Evolutionary conservation across 2,329 filamentous ascomycete species (phyloP), one percentile per base, ranked within the genome.

Genomic region (Aspergillus oerlinghausenensis): DNA sequence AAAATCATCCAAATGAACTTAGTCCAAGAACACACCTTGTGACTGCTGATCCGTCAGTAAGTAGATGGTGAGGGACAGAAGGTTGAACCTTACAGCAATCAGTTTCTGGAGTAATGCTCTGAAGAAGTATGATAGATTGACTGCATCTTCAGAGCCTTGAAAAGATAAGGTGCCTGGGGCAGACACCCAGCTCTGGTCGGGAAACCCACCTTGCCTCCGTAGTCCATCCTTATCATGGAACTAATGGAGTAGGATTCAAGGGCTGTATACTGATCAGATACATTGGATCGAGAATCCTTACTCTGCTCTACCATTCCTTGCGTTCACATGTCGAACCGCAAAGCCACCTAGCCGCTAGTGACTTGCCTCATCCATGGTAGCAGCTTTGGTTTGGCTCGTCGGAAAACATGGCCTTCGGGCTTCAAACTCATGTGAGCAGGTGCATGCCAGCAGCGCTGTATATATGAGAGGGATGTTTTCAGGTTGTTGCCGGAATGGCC

Each of bases 341-440:
- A 32, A 19, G 19, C 25, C 17, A 25, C n/a, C 21, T 54, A 51
- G 49, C 54, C 51, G 8, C 43, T 55, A 51, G 32, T 55, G 51
- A 48, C 25, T 42, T 56, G 19, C 50, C 57, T 57, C 49, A 54
- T 59, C 59, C 57, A 58, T 59, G 57, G 14, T 54, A 21, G 43
- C 21, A 8, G 50, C 26, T 11, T 45, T 25, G 47, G 52, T 54
- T 51, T 48, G 32, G 43, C 50, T 53, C 50, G 42, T 50, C 10
- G n/a, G 51, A 52, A 48, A 52, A 29, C 40, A 19, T 35, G 8
- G 43, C 35, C 42, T 49, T 43, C 43, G 50, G 55, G 3, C 43
- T 43, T 11, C 23, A 25, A 26, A 25, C 21, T 47, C 23, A 47
- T 47, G 43, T 26, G 43, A 38, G 43, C 43, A 47, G 8, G 4